These are phyloP conservation scores for Phanerochaete sordida DNA, from an alignment of 768 basidiomycete genomes.

Conservation along the genomic window DNA sequence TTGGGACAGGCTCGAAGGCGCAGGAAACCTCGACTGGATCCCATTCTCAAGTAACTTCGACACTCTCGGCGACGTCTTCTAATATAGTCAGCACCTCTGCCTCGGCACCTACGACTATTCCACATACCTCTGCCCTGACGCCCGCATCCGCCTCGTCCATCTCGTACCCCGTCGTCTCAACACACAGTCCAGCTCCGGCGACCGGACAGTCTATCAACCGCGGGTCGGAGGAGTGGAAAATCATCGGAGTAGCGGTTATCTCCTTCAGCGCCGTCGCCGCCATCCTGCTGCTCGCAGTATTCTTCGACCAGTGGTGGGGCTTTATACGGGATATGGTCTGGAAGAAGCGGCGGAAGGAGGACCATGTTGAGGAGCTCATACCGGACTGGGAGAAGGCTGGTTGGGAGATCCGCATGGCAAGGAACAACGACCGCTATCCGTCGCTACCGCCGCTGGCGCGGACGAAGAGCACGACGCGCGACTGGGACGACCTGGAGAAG, in stretches of 20 bases:
- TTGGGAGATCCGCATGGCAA: constrained; percentile 44
- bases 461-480: constrained; percentile 1
- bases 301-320: constrained; percentile 70
- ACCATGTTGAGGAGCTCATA: constrained; percentile 47
- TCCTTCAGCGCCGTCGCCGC: constrained; percentile 56
- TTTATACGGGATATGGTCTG: constrained; percentile 51
- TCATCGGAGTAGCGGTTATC: constrained; percentile 65
- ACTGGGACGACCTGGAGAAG: constrained; percentile 3
- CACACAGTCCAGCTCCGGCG: not conserved
- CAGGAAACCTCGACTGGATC: not conserved
- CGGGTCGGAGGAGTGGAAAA: constrained; percentile 59
- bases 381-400: constrained; percentile 61
- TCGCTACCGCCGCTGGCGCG: constrained; percentile 21
- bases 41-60: not conserved
- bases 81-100: not conserved
- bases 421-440: constrained; percentile 26
- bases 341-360: constrained; percentile 29
- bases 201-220: not conserved
- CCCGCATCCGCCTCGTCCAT: not conserved
- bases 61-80: not conserved
- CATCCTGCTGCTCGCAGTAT: constrained; percentile 53
- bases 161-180: not conserved
- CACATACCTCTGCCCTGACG: not conserved
- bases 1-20: not conserved
- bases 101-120: not conserved